Evolutionary conservation across 2,329 filamentous ascomycete species (phyloP), one percentile per base, ranked within the genome.

Genomic region (Penicillium sp.): DNA sequence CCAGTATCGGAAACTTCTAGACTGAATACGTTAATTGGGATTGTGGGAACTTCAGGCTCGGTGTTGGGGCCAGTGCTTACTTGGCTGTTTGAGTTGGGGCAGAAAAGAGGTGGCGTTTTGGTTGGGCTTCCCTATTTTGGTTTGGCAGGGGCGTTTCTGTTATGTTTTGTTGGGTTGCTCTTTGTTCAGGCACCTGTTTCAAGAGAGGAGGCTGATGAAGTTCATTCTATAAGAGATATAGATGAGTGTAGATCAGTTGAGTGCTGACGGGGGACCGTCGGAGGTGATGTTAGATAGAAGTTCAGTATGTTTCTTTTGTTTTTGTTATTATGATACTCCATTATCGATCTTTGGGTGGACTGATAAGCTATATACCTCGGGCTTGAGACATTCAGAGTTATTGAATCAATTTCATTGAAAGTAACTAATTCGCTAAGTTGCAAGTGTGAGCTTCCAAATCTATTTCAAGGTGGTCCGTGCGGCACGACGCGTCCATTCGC

Each of bases 401-500:
- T n/a, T n/a, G n/a, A n/a, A n/a, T n/a, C n/a, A n/a, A n/a, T n/a
- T n/a, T n/a, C n/a, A n/a, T n/a, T n/a, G n/a, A n/a, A n/a, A n/a
- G n/a, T n/a, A n/a, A n/a, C n/a, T n/a, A n/a, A n/a, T n/a, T n/a
- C n/a, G n/a, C n/a, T n/a, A n/a, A n/a, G n/a, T n/a, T n/a, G n/a
- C n/a, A n/a, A n/a, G n/a, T 31, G 12, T 14, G 14, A 25, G 23
- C 23, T 25, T 31, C 27, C 12, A 14, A 14, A 31, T 15, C 35
- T 12, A 58, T 71, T 71, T 72, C 70, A 63, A 59, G 55, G 63
- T 68, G 66, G 71, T 66, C 70, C 63, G 71, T 73, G 69, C 67
- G 57, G 56, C 58, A 59, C 59, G 64, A 59, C 59, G 64, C 67
- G 64, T 64, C 54, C 40, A 41, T 20, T 41, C 54, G 49, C 54